A percentile compares a stretch with the other conserved stretches of the same genome.
Conservation (phyloP, 495 filamentous ascomycete genomes). For the Podospora sp. region DNA sequence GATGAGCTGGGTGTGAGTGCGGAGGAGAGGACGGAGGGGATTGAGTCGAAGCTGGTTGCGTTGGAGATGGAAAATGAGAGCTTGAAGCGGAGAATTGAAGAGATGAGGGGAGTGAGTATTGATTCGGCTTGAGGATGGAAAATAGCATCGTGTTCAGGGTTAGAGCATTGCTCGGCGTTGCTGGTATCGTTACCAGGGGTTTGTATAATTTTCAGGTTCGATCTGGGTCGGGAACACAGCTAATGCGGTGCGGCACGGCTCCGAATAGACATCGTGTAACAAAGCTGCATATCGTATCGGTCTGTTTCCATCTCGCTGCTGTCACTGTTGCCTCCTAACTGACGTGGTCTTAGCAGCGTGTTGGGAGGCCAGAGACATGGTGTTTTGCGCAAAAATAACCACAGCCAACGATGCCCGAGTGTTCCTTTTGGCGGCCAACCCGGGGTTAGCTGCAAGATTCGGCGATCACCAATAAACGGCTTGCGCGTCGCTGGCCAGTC, state of each 20-base stretch:
- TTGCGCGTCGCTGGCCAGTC: not conserved
- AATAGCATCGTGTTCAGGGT: not conserved
- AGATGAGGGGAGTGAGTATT: slow-evolving; percentile 17
- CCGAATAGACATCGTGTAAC: not conserved
- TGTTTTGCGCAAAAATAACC: not conserved
- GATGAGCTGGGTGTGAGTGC: slow-evolving; percentile 64
- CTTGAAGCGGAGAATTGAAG: slow-evolving; percentile 20
- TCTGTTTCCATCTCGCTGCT: too few species aligned
- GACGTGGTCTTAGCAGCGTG: not conserved
- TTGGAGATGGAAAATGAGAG: slow-evolving; percentile 25
- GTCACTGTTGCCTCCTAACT: not conserved
- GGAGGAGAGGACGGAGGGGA: slow-evolving; percentile 47
- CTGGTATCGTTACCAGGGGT: not conserved
- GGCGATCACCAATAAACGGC: slow-evolving; percentile 6
- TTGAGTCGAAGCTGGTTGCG: slow-evolving; percentile 21
- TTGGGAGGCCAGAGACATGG: not conserved
- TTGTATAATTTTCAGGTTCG: not conserved
- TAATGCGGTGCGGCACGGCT: not conserved
- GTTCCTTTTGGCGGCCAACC: not conserved
- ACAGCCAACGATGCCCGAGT: not conserved
- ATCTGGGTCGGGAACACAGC: not conserved
- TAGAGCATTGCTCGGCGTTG: not conserved
- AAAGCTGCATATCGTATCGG: not conserved
- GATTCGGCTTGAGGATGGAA: not conserved
- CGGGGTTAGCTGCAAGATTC: not conserved